A percentile compares a stretch with the other conserved stretches of the same genome.
Conservation (phyloP, 768 basidiomycete genomes). For the Mycena belliarum region DNA sequence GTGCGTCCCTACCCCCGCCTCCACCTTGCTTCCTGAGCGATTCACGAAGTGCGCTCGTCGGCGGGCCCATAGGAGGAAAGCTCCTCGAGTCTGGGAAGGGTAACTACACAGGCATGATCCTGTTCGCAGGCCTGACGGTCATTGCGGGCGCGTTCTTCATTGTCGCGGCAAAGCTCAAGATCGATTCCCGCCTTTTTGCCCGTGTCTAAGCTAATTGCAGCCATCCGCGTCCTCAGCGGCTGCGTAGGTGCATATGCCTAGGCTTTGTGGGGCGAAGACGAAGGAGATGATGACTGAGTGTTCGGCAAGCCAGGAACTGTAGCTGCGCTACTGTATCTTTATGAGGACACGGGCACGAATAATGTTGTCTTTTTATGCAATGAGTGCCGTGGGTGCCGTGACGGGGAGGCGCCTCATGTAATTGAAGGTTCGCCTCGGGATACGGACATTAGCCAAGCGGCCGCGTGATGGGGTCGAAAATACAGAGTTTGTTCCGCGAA, state of each 20-base stretch:
- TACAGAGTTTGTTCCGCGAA: too few species aligned
- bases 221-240: neutral
- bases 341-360: neutral
- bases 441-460: neutral
- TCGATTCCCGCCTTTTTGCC: slow-evolving; percentile 43
- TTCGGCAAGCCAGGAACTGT: neutral
- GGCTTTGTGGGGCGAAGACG: too few species aligned
- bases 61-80: slow-evolving; percentile 64
- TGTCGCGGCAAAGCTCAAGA: slow-evolving; percentile 47
- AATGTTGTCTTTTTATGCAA: neutral
- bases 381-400: neutral
- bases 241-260: too few species aligned
- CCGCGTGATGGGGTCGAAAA: too few species aligned
- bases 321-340: slow-evolving; percentile 19
- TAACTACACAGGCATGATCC: slow-evolving; percentile 51
- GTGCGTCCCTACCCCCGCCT: slow-evolving; percentile 44
- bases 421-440: neutral
- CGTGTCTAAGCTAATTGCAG: slow-evolving; percentile 41
- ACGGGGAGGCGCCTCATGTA: neutral
- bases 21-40: neutral
- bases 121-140: slow-evolving; percentile 60
- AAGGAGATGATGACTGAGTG: too few species aligned
- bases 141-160: slow-evolving; percentile 62
- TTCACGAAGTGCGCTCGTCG: slow-evolving; percentile 56
- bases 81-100: slow-evolving; percentile 49